A percentile compares a stretch with the other conserved stretches of the same genome.
Conservation (phyloP, 768 basidiomycete genomes). For the Tulasnella sp. region DNA sequence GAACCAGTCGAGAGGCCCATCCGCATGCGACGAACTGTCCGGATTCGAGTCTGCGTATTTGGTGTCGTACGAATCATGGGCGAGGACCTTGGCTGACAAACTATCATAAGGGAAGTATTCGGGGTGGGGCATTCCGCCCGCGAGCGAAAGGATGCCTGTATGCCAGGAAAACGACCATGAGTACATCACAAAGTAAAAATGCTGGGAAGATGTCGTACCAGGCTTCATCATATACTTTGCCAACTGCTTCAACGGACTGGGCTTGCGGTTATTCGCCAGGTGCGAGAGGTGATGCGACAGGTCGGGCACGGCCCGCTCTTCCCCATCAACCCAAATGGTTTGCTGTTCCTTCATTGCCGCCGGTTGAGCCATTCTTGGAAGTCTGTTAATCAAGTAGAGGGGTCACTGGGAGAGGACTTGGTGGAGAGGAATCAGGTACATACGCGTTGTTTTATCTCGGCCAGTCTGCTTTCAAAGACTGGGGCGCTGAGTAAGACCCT, state of each 20-base stretch:
- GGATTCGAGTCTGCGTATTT: background rate
- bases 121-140: conserved; percentile 69
- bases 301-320: conserved; percentile 32
- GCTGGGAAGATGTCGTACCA: conserved; percentile 27
- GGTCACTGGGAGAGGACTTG: background rate
- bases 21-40: conserved; percentile 9
- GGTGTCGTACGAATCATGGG: conserved; percentile 37
- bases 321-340: conserved; percentile 12
- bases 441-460: background rate
- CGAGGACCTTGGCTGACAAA: conserved; percentile 48
- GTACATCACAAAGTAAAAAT: background rate
- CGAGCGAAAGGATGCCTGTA: conserved; percentile 44
- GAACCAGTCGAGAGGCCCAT: conserved; percentile 44
- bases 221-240: conserved; percentile 50
- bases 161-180: conserved; percentile 9
- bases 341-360: background rate
- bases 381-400: background rate
- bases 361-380: background rate
- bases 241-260: conserved; percentile 59
- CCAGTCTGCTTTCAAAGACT: background rate
- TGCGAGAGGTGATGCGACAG: conserved; percentile 65
- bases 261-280: conserved; percentile 40
- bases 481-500: background rate
- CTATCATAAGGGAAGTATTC: conserved; percentile 63
- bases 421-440: background rate